These are phyloP conservation scores for Cystofilobasidium macerans DNA, from an alignment of 768 basidiomycete genomes.

Conservation along the genomic window DNA sequence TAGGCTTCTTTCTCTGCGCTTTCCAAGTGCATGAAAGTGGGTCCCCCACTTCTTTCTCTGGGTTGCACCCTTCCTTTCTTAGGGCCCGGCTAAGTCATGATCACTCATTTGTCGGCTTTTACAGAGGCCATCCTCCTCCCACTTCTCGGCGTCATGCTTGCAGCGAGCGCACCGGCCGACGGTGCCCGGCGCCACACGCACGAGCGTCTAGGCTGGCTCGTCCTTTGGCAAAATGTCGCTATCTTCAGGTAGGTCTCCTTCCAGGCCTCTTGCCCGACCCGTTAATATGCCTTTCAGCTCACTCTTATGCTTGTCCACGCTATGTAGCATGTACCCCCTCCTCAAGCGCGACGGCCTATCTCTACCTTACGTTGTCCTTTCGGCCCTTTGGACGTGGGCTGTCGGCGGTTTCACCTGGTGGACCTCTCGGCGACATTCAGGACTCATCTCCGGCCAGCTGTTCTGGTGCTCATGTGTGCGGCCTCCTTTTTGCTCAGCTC, in stretches of 20 bases:
- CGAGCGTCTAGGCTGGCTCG: slow-evolving; percentile 48
- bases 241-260: slow-evolving; percentile 63
- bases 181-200: slow-evolving; percentile 27
- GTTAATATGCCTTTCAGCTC: too few species aligned
- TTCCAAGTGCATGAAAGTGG: slow-evolving; percentile 88
- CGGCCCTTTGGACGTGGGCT: slow-evolving; percentile 67
- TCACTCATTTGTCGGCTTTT: neutral
- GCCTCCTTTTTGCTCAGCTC: slow-evolving; percentile 40
- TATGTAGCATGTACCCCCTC: slow-evolving; percentile 77
- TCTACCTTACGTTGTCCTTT: slow-evolving; percentile 58
- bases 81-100: neutral
- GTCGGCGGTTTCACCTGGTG: slow-evolving; percentile 49
- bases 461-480: slow-evolving; percentile 1
- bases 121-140: slow-evolving; percentile 67
- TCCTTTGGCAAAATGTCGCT: slow-evolving; percentile 67
- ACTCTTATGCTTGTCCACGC: neutral
- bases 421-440: slow-evolving; percentile 48
- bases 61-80: too few species aligned
- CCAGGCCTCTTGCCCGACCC: neutral
- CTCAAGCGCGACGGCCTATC: slow-evolving; percentile 66
- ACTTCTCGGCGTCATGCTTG: slow-evolving; percentile 66
- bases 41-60: neutral
- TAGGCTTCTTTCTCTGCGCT: slow-evolving; percentile 92
- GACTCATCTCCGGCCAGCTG: neutral
- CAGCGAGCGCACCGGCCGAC: slow-evolving; percentile 44